These are phyloP conservation scores for Neonectria magnoliae DNA, from an alignment of 2,329 filamentous ascomycete species.

Conservation along the genomic window DNA sequence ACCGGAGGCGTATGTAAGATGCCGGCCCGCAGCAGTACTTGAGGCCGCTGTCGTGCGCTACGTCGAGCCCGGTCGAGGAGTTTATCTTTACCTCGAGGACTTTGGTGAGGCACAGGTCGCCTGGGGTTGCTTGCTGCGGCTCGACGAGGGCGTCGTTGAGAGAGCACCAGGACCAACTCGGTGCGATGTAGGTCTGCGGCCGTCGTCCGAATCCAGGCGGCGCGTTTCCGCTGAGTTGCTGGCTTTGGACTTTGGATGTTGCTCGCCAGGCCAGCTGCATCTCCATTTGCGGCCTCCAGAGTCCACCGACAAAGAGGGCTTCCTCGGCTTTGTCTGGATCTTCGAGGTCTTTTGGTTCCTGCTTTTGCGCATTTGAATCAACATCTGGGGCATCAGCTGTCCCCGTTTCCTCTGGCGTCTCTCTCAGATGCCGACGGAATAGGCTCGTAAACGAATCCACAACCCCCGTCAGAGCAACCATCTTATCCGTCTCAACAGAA, in stretches of 20 bases:
- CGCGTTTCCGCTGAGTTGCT: background rate
- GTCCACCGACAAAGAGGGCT: constrained; percentile 11
- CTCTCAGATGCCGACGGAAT: background rate
- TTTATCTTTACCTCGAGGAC: constrained; percentile 6
- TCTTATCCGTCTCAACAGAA: constrained; percentile 2
- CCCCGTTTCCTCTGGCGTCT: background rate
- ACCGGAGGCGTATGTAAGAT: constrained; percentile 13
- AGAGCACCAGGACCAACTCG: constrained; percentile 29
- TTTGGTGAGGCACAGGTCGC: background rate
- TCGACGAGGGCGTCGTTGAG: constrained; percentile 21
- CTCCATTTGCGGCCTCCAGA: constrained; percentile 19
- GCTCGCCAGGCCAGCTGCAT: constrained; percentile 27
- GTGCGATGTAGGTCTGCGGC: constrained; percentile 1
- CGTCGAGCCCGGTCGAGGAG: background rate
- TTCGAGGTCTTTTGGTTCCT: background rate
- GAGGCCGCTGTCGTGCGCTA: background rate
- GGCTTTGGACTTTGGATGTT: constrained; percentile 9
- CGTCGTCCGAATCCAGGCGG: constrained; percentile 5
- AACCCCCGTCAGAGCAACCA: constrained; percentile 20
- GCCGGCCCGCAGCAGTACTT: constrained; percentile 12
- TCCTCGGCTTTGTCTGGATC: background rate
- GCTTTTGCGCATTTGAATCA: no score
- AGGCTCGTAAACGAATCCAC: background rate
- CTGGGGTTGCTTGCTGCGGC: background rate
- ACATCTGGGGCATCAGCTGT: no score